These are phyloP conservation scores for Diaporthe longicolla DNA, from an alignment of 2,329 filamentous ascomycete species.

Conservation along the genomic window DNA sequence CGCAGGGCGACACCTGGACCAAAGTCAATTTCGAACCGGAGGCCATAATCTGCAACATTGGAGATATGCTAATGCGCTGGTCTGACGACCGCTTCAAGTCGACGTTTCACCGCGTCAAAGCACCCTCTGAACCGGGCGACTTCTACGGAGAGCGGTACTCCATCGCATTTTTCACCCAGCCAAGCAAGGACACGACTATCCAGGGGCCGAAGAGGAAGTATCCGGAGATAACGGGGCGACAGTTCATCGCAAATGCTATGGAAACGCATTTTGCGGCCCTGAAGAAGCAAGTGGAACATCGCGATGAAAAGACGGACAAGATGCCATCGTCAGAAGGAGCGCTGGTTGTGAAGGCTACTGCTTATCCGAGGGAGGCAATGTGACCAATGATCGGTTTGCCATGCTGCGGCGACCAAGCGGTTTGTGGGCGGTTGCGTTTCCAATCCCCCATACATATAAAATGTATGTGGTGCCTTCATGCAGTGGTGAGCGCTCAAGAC, in stretches of 20 bases:
- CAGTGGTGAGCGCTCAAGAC: too few species aligned
- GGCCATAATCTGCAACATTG: conserved; percentile 70
- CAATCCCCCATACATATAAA: too few species aligned
- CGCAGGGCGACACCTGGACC: conserved; percentile 69
- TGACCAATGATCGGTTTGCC: too few species aligned
- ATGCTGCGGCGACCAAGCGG: too few species aligned
- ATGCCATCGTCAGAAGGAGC: neutral
- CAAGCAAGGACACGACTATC: conserved; percentile 65
- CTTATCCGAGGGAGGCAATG: too few species aligned
- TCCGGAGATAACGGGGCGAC: conserved; percentile 65
- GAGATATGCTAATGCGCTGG: conserved; percentile 72
- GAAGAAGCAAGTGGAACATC: conserved; percentile 10
- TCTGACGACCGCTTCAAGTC: conserved; percentile 73
- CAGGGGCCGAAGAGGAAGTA: conserved; percentile 70
- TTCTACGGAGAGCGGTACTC: conserved; percentile 69
- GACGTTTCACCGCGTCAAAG: conserved; percentile 67
- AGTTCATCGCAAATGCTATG: conserved; percentile 70
- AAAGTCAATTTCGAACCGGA: conserved; percentile 63
- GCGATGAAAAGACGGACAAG: neutral
- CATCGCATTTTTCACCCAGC: conserved; percentile 74
- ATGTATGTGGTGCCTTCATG: too few species aligned
- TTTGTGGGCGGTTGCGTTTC: too few species aligned
- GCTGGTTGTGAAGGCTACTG: conserved; percentile 11
- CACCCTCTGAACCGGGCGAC: conserved; percentile 51
- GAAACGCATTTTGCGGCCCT: conserved; percentile 63